phyloP scores from a whole-genome alignment of 176 grass and related monocot genomes.

The Miscanthus lutarioriparius region DNA sequence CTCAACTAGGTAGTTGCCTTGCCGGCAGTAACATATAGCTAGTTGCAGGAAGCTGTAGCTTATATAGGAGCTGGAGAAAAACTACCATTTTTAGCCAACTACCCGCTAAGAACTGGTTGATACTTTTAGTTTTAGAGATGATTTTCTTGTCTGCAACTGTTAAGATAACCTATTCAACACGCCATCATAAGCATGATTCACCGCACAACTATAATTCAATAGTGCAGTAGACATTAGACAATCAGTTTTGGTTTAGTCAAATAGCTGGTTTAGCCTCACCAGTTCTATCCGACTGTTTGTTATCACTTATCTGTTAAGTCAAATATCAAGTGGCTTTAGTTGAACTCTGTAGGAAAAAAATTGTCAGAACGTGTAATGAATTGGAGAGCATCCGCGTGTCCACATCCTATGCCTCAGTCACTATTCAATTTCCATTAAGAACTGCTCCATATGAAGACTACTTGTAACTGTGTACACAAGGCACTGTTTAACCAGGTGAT shows the following conservation, averaged over 20 bases:
- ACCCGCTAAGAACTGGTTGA: not conserved
- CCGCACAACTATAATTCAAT: not conserved
- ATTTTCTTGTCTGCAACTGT: not conserved
- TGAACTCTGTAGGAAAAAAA: not conserved
- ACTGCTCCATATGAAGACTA: not conserved
- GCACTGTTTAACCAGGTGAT: not conserved
- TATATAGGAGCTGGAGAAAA: not conserved
- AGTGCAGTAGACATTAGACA: not conserved
- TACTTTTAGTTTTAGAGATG: not conserved
- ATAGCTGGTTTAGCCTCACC: not conserved
- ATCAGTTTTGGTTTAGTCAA: slow-evolving; percentile 5
- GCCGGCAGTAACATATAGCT: slow-evolving; percentile 8
- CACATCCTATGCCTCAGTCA: not conserved
- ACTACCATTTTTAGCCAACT: not conserved
- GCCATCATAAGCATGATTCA: not conserved
- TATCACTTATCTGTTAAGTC: too few relatives aligned
- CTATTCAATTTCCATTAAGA: not conserved
- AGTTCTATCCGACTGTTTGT: slow-evolving; percentile 6
- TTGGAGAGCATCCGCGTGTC: not conserved
- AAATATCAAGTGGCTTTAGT: not conserved
- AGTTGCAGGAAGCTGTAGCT: not conserved
- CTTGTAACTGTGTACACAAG: not conserved
- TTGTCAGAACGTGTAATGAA: not conserved
- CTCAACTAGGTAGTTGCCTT: not conserved
- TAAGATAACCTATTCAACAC: not conserved